Evolutionary conservation across 78 protist species (phyloP).

Genomic region (Dictyostelium capitatum): DNA sequence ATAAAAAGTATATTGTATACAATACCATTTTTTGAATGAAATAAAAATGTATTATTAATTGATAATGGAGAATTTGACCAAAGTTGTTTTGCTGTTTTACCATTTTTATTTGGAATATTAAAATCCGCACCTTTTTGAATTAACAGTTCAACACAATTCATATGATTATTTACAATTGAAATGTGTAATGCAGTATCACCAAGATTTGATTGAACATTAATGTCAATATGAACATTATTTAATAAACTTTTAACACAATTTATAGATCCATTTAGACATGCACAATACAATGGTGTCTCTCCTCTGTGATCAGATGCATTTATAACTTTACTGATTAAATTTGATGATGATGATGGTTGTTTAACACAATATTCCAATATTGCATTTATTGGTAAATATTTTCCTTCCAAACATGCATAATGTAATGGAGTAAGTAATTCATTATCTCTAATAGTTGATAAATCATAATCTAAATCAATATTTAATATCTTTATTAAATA

Average conservation of each 20-base stretch:
- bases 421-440: constrained; percentile 64
- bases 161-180: constrained; percentile 21
- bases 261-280: constrained; percentile 19
- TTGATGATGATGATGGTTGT: neutral
- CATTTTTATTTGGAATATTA: constrained; percentile 22
- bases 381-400: constrained; percentile 2
- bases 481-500: neutral
- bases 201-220: constrained; percentile 28
- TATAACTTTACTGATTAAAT: neutral
- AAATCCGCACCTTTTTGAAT: constrained; percentile 39
- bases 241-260: constrained; percentile 19
- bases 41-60: constrained; percentile 14
- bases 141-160: constrained; percentile 34
- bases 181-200: constrained; percentile 66
- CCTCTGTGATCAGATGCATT: constrained; percentile 9
- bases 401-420: constrained; percentile 38
- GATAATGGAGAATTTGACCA: constrained; percentile 32
- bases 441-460: constrained; percentile 4
- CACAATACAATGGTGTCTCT: constrained; percentile 57
- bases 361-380: neutral
- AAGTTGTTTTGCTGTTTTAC: constrained; percentile 15
- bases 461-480: constrained; percentile 1
- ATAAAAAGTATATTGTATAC: too few relatives aligned
- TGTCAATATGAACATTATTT: neutral
- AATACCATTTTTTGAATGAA: constrained; percentile 37